Evolutionary conservation across 2,329 filamentous ascomycete species (phyloP), one percentile per base, ranked within the genome.

Genomic region (Monosporascus sp.): DNA sequence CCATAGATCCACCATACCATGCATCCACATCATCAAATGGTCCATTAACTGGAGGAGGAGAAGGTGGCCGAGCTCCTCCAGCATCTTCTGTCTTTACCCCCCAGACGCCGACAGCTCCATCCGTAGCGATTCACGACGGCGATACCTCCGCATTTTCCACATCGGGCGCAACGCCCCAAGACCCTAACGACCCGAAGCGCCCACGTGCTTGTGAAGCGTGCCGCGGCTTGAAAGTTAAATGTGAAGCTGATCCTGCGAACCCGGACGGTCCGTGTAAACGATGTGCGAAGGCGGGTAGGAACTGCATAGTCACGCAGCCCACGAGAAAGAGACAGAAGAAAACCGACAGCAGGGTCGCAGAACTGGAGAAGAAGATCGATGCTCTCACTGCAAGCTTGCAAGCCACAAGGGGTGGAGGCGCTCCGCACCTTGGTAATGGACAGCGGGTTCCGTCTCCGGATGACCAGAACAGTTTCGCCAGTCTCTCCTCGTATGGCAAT

Each of bases 341-440:
- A 77, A 91, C 89, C 51, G 92, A 96, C 68, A 93, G 85, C 60
- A 81, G 90, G 50, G 91, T 97, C 14, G 88, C 90, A 8, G 91
- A 96, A 74, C 77, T 97, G 50, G 91, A 96, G 76, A 90, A 87
- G 77, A 95, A 95, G 75, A 93, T 96, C 58, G 90, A 96, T 74
- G 89, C 88, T 8, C 69, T 96, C 67, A 96, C 89, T 7, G 89
- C 90, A 7, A 90, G 85, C 37, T 68, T 96, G 59, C 86, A 90
- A 46, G 83, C 88, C 2, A 71, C 66, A 17, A 63, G 70, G 51
- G 65, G 66, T 8, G 61, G 60, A 14, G 37, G 20, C 31, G 25
- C 35, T 48, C 41, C 18, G 25, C 52, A 52, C 5, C 52, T 24
- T 36, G n/a, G 5, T 18, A 41, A 35, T 24, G 45, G 25, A 6